Conservation (phyloP, 805 yeast species). For the Schizosaccharomyces osmophilus region DNA sequence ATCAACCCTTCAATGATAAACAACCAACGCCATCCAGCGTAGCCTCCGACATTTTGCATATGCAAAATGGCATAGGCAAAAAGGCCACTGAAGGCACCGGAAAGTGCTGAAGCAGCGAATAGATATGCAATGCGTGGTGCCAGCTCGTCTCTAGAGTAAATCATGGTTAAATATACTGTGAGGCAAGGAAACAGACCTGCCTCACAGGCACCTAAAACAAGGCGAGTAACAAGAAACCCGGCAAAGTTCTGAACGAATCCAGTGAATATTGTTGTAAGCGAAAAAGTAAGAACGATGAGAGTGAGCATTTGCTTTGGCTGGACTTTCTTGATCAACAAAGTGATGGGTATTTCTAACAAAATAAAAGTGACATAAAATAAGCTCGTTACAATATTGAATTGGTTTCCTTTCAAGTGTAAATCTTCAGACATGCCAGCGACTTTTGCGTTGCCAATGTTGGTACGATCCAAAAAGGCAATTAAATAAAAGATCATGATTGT, state of each 20-base stretch:
- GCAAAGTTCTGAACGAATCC: slow-evolving; percentile 13
- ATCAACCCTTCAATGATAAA: slow-evolving; percentile 19
- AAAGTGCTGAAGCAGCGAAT: slow-evolving; percentile 24
- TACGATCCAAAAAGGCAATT: neutral
- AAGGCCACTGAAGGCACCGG: slow-evolving; percentile 27
- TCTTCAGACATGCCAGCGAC: slow-evolving; percentile 37
- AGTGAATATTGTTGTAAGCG: slow-evolving; percentile 7
- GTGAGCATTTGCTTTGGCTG: slow-evolving; percentile 27
- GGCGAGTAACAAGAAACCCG: slow-evolving; percentile 16
- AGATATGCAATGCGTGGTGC: slow-evolving; percentile 11
- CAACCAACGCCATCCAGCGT: slow-evolving; percentile 19
- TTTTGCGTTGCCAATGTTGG: slow-evolving; percentile 25
- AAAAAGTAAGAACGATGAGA: slow-evolving; percentile 18
- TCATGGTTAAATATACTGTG: slow-evolving; percentile 15
- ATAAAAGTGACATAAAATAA: slow-evolving; percentile 27
- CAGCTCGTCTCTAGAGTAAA: slow-evolving; percentile 16
- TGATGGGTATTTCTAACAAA: slow-evolving; percentile 12
- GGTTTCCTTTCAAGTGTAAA: slow-evolving; percentile 34
- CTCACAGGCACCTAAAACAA: slow-evolving; percentile 20
- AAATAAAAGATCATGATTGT: neutral
- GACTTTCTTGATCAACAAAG: slow-evolving; percentile 13
- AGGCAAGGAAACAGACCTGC: slow-evolving; percentile 23
- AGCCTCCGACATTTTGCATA: slow-evolving; percentile 17
- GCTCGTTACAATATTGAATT: slow-evolving; percentile 26
- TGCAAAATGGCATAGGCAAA: slow-evolving; percentile 19